Evolutionary conservation across 306 rosid genomes (phyloP).

Genomic region (Arachis stenosperma): DNA sequence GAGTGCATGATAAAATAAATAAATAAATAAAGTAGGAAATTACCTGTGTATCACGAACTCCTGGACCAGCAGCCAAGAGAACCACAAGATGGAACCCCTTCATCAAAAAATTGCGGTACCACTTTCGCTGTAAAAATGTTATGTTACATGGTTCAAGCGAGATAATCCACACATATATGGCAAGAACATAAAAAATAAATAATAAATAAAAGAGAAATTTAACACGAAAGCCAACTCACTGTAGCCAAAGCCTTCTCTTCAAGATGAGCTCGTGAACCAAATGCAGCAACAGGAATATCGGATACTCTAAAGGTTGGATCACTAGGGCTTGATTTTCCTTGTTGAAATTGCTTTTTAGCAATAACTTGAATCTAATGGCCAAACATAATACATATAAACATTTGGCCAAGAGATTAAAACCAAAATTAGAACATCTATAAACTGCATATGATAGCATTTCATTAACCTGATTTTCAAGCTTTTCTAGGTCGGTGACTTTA

Average conservation of each 20-base stretch:
- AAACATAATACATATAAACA: constrained; percentile 28
- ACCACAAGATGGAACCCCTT: constrained; percentile 97
- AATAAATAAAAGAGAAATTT: no score
- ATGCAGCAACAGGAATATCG: constrained; percentile 80
- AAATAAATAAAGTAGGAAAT: constrained; percentile 5
- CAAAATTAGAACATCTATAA: constrained; percentile 14
- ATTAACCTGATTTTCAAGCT: constrained; percentile 88
- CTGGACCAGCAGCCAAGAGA: constrained; percentile 94
- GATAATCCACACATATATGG: constrained; percentile 14
- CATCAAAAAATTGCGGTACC: constrained; percentile 95
- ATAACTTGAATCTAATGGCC: constrained; percentile 62
- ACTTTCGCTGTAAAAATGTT: constrained; percentile 72
- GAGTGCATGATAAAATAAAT: neutral
- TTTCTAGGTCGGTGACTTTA: constrained; percentile 80
- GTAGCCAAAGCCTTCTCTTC: constrained; percentile 93
- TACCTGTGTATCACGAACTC: constrained; percentile 95
- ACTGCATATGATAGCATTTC: neutral
- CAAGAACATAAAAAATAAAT: constrained; percentile 29
- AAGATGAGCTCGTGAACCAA: constrained; percentile 97
- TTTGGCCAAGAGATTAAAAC: constrained; percentile 21
- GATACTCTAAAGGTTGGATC: constrained; percentile 67
- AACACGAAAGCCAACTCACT: constrained; percentile 54
- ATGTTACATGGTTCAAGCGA: constrained; percentile 43
- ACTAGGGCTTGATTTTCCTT: constrained; percentile 46
- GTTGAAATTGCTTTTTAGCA: constrained; percentile 56